A percentile compares a stretch with the other conserved stretches of the same genome.
These are phyloP conservation scores for Beauveria pseudobassiana DNA, from an alignment of 2,329 filamentous ascomycete genomes.

Conservation along the genomic window DNA sequence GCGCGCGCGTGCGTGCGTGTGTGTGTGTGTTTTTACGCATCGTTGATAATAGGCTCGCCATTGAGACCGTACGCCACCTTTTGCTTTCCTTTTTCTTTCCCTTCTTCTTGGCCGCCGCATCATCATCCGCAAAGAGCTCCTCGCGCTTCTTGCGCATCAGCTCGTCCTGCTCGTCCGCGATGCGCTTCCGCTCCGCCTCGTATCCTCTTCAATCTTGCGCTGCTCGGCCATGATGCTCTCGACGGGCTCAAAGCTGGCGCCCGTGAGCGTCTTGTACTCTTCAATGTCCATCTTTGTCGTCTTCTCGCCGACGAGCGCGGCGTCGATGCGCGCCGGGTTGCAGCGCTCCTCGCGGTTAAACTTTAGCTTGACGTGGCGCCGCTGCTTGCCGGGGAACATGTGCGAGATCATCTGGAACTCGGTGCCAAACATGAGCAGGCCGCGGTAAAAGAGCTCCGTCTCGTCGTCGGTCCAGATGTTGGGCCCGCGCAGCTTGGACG, in stretches of 20 bases:
- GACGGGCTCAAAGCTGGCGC: slow-evolving; percentile 46
- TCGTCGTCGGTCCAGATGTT: slow-evolving; percentile 64
- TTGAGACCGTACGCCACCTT: slow-evolving; percentile 29
- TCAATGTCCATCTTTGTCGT: slow-evolving; percentile 51
- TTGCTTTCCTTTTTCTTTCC: slow-evolving; percentile 25
- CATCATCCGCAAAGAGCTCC: slow-evolving; percentile 39
- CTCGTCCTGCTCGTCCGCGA: slow-evolving; percentile 40
- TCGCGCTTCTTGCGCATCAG: slow-evolving; percentile 40
- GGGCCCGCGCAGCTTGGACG: slow-evolving; percentile 53
- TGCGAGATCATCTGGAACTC: slow-evolving; percentile 75
- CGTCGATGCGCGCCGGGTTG: slow-evolving; percentile 55
- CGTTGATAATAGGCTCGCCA: slow-evolving; percentile 26
- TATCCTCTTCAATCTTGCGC: slow-evolving; percentile 37
- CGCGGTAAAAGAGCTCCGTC: slow-evolving; percentile 70
- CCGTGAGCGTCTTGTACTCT: slow-evolving; percentile 50
- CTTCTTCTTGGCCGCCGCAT: slow-evolving; percentile 25
- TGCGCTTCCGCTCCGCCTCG: slow-evolving; percentile 34
- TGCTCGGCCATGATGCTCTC: slow-evolving; percentile 50
- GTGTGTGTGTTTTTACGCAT: slow-evolving; percentile 11
- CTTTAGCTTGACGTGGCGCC: slow-evolving; percentile 72
- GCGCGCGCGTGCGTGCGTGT: no score
- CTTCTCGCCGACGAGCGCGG: slow-evolving; percentile 54
- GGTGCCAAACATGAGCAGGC: slow-evolving; percentile 69
- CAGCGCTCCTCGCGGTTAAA: slow-evolving; percentile 72
- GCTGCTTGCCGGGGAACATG: slow-evolving; percentile 65